These are phyloP conservation scores for Pholiota molesta DNA, from an alignment of 768 basidiomycete genomes.

Conservation along the genomic window DNA sequence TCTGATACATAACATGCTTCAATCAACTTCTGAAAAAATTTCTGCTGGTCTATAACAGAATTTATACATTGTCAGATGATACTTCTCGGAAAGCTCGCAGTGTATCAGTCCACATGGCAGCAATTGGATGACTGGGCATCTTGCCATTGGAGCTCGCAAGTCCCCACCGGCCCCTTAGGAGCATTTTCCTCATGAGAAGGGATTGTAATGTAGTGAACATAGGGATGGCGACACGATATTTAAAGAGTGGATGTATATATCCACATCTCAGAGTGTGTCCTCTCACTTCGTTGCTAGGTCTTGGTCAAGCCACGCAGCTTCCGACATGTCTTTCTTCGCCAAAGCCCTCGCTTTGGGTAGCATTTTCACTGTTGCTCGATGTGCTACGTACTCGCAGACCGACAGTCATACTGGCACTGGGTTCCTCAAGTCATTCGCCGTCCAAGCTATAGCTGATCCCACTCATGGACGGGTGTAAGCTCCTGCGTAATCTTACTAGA, in stretches of 20 bases:
- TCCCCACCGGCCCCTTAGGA: neutral
- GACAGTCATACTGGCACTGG: conserved; percentile 47
- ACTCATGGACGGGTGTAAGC: conserved; percentile 68
- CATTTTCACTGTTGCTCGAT: conserved; percentile 31
- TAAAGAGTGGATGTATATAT: neutral
- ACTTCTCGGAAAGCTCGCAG: neutral
- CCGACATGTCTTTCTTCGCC: conserved; percentile 5
- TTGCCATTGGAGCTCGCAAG: conserved; percentile 15
- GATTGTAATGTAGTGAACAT: neutral
- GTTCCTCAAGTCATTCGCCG: conserved; percentile 55
- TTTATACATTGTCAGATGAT: conserved; percentile 11
- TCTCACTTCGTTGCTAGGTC: neutral
- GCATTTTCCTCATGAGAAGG: neutral
- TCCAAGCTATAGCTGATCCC: conserved; percentile 56
- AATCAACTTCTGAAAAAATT: neutral
- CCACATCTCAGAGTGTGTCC: neutral
- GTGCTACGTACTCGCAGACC: conserved; percentile 45
- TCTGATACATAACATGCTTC: neutral
- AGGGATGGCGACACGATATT: neutral
- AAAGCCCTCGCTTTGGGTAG: conserved; percentile 5
- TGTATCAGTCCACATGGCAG: conserved; percentile 19
- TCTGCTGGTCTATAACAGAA: neutral
- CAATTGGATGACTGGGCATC: conserved; percentile 14
- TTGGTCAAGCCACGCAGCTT: neutral
- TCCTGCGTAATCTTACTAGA: conserved; percentile 1